Evolutionary conservation across 139 green algal species (phyloP).

Genomic region (Monoraphidium neglectum): DNA sequence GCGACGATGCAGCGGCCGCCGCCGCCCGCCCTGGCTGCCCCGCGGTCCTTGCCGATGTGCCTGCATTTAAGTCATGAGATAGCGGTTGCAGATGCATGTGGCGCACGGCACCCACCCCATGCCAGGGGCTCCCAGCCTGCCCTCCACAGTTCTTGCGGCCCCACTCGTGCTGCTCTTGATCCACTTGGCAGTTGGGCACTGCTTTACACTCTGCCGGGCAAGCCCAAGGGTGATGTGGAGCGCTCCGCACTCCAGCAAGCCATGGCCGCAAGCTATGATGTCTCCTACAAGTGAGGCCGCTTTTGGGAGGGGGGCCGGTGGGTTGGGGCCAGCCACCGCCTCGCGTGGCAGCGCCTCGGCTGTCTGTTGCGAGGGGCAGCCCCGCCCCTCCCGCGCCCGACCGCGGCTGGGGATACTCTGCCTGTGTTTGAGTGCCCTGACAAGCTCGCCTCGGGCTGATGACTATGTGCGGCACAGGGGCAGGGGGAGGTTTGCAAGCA

Average conservation of each 20-base stretch:
- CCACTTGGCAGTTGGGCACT: constrained; percentile 26
- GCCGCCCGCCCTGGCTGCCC: too few relatives aligned
- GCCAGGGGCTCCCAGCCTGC: too few relatives aligned
- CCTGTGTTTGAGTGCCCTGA: not conserved
- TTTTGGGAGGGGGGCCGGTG: not conserved
- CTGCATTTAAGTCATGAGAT: too few relatives aligned
- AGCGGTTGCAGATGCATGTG: too few relatives aligned
- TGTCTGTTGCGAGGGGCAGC: not conserved
- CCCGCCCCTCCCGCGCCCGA: not conserved
- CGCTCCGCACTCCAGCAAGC: constrained; percentile 6
- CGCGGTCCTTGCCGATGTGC: too few relatives aligned
- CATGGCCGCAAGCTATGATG: constrained; percentile 30
- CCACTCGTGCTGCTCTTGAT: not conserved
- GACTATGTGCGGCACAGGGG: not conserved
- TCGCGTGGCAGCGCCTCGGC: not conserved
- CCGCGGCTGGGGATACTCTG: not conserved
- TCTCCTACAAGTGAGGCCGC: constrained; percentile 30
- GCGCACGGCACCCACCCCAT: too few relatives aligned
- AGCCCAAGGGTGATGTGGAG: constrained; percentile 23
- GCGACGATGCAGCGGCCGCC: too few relatives aligned
- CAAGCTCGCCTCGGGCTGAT: not conserved
- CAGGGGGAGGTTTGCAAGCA: too few relatives aligned
- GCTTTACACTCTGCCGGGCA: constrained; percentile 26
- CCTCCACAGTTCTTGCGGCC: too few relatives aligned
- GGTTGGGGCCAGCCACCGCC: not conserved